Evolutionary conservation across 106 monocot genomes (phyloP).

Genomic region (Allium sativum): DNA sequence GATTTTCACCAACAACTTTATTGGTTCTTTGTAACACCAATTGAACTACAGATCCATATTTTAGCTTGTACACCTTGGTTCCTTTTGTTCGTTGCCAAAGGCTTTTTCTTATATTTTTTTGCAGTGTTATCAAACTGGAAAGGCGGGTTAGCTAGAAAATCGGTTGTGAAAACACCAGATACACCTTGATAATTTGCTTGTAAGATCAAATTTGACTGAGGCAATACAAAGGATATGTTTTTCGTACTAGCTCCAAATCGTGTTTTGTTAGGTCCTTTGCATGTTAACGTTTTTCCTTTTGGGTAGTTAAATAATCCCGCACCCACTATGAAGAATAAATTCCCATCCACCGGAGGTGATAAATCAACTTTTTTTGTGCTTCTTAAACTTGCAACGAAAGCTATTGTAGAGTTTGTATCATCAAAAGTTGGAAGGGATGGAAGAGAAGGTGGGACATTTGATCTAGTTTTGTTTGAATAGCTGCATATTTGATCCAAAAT

Average conservation of each 20-base stretch:
- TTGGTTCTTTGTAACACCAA: conserved; percentile 51
- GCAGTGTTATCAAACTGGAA: conserved; percentile 47
- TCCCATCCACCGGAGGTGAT: conserved; percentile 26
- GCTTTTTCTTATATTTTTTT: conserved; percentile 13
- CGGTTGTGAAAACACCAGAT: conserved; percentile 40
- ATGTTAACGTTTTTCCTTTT: conserved; percentile 15
- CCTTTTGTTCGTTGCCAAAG: conserved; percentile 30
- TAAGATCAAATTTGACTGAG: conserved; percentile 23
- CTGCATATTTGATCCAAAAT: conserved; percentile 40
- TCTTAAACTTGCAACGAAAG: conserved; percentile 21
- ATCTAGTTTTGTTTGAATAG: conserved; percentile 15
- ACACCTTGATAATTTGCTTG: conserved; percentile 31
- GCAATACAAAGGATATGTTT: conserved; percentile 41
- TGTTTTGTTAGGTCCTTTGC: conserved; percentile 30
- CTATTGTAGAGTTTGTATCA: conserved; percentile 29
- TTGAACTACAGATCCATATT: conserved; percentile 40
- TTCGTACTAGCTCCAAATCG: conserved; percentile 45
- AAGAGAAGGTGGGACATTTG: conserved; percentile 8
- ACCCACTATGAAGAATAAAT: conserved; percentile 46
- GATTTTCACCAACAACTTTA: conserved; percentile 40
- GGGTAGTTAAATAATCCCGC: conserved; percentile 35
- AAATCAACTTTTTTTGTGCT: conserved; percentile 23
- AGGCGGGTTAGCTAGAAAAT: conserved; percentile 40
- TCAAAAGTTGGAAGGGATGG: conserved; percentile 46
- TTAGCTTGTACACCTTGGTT: conserved; percentile 41